Evolutionary conservation across 2,329 filamentous ascomycete species (phyloP), one percentile per base, ranked within the genome.

Genomic region (Trichoderma sp.): DNA sequence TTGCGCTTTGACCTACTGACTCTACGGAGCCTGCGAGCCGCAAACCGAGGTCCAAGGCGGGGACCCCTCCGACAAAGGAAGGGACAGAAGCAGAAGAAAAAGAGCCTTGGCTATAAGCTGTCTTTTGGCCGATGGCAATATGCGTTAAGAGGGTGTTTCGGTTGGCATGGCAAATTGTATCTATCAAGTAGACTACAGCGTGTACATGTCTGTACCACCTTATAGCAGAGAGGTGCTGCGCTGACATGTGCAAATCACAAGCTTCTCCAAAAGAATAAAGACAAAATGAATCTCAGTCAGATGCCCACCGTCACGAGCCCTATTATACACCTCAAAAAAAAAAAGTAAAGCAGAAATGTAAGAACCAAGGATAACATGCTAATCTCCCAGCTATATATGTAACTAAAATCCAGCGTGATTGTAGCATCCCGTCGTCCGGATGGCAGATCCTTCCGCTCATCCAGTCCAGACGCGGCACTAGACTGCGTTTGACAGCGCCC

Each of bases 21-120:
- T 21, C n/a, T 24, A 63, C 47, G 62, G 62, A 43, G n/a, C 47
- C 11, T 13, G n/a, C 47, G 40, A 59, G 57, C 59, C 59, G 59
- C 59, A 62, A 24, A 43, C 65, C 65, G 57, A 61, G 65, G 65
- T 68, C 55, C 65, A 49, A 61, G 57, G 65, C 65, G 65, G 65
- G 65, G n/a, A 47, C 40, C 21, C 47, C 47, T 24, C 19, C 8
- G 11, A 24, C n/a, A 49, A 49, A 49, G 47, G 47, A 24, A 24
- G 47, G 5, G 40, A 43, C n/a, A 10, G 40, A 43, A 19, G 16
- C 3, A 19, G 19, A n/a, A 43, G n/a, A 19, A 19, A 43, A n/a
- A 43, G 40, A n/a, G 40, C 40, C 40, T 43, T 43, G 40, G 40
- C 19, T n/a, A 43, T 43, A n/a, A 24, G n/a, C 21, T 49, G 47